These are phyloP conservation scores for Colletotrichum kahawae DNA, from an alignment of 2,329 filamentous ascomycete species.

Conservation along the genomic window DNA sequence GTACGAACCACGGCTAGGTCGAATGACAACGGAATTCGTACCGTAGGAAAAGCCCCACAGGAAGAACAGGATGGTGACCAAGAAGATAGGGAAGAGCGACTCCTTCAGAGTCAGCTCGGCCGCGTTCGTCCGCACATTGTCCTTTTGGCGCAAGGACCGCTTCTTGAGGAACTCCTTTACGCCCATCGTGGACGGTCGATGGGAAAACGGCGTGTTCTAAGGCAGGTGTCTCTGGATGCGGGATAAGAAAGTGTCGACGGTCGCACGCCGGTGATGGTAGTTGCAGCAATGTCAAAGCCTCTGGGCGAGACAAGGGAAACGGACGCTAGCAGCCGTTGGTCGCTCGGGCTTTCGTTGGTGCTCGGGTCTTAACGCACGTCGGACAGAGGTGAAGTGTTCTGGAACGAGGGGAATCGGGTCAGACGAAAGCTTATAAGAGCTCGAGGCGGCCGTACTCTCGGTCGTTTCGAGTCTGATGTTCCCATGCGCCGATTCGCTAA, in stretches of 20 bases:
- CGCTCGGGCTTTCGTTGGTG: neutral
- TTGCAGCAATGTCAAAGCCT: neutral
- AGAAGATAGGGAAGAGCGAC: constrained; percentile 68
- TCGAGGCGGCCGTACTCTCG: constrained; percentile 10
- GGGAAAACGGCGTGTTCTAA: neutral
- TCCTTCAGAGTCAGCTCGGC: constrained; percentile 67
- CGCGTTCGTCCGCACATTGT: constrained; percentile 44
- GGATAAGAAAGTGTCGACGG: neutral
- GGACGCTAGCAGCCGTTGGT: neutral
- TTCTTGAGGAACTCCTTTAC: constrained; percentile 48
- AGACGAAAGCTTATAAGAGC: constrained; percentile 15
- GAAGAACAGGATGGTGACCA: constrained; percentile 53
- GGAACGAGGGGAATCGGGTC: neutral
- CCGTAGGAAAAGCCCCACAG: constrained; percentile 25
- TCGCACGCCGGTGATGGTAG: neutral
- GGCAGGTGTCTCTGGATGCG: neutral
- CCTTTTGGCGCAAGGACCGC: constrained; percentile 49
- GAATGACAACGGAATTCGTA: neutral
- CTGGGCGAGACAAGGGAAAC: neutral
- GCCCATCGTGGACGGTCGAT: constrained; percentile 38
- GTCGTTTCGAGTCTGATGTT: constrained; percentile 7
- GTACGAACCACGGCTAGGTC: neutral
- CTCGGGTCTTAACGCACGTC: neutral
- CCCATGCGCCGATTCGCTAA: neutral
- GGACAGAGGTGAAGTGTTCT: neutral